Percentiles rank a stretch among this genome's conserved stretches.
phyloP scores from a whole-genome alignment of 768 basidiomycete species.

The Macrolepiota albuminosa region DNA sequence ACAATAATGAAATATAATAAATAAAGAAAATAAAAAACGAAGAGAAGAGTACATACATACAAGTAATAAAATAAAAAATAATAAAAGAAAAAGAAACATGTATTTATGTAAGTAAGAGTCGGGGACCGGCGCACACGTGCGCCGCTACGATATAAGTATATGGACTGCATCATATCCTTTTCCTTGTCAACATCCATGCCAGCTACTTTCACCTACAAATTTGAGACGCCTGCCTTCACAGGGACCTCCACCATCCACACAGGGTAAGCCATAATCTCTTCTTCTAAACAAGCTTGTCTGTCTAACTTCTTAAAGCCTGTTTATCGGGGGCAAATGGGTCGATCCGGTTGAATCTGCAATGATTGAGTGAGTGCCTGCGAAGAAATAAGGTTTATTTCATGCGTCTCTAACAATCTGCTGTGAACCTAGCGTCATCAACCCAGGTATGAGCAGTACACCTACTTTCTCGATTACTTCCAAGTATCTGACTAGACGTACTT shows the following conservation, averaged over 20 bases:
- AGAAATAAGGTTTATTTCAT: neutral
- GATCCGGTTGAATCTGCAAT: constrained; percentile 42
- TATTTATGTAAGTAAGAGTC: too few relatives aligned
- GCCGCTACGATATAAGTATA: neutral
- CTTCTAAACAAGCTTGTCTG: neutral
- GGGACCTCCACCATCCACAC: constrained; percentile 54
- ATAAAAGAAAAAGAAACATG: too few relatives aligned
- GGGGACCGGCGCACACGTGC: too few relatives aligned
- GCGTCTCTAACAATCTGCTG: neutral
- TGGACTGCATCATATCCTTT: too few relatives aligned
- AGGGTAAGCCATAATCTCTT: constrained; percentile 30
- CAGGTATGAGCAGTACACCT: constrained; percentile 14
- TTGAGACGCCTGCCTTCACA: constrained; percentile 52
- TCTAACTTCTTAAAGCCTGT: constrained; percentile 29
- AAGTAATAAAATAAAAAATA: too few relatives aligned
- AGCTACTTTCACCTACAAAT: constrained; percentile 38
- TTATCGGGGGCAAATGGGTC: constrained; percentile 58
- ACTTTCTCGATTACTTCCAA: constrained; percentile 18
- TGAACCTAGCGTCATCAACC: constrained; percentile 17
- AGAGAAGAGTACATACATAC: too few relatives aligned
- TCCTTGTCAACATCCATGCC: constrained; percentile 24
- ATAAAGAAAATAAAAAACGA: too few relatives aligned
- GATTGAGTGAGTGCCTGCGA: constrained; percentile 47
- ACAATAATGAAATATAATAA: too few relatives aligned
- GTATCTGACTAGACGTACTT: constrained; percentile 7